phyloP scores from a whole-genome alignment of 345 rosid species.

The Eucalyptus tenuipes region DNA sequence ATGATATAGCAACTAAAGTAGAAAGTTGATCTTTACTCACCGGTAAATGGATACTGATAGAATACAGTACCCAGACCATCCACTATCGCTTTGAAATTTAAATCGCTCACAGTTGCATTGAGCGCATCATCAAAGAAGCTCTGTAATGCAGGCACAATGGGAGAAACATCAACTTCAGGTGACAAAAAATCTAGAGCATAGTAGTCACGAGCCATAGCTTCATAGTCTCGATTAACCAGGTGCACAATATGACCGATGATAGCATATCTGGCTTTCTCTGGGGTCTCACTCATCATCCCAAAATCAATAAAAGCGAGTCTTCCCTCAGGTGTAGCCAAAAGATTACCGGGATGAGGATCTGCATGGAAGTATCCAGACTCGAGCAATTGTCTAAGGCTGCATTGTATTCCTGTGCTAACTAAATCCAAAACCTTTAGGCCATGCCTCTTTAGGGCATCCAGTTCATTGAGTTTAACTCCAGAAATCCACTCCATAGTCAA shows the following conservation, averaged over 20 bases:
- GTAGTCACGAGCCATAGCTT: slow-evolving; percentile 97
- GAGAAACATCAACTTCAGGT: slow-evolving; percentile 85
- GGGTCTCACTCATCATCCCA: slow-evolving; percentile 99
- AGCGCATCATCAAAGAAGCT: slow-evolving; percentile 93
- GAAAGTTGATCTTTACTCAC: slow-evolving; percentile 13
- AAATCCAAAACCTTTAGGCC: slow-evolving; percentile 90
- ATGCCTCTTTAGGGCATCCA: slow-evolving; percentile 73
- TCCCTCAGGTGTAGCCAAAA: slow-evolving; percentile 93
- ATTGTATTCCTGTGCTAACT: slow-evolving; percentile 84
- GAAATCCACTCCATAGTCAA: slow-evolving; percentile 98
- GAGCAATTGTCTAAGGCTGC: slow-evolving; percentile 86
- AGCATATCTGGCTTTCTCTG: slow-evolving; percentile 93
- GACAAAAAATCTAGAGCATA: slow-evolving; percentile 78
- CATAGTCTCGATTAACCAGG: slow-evolving; percentile 93
- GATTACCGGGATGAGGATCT: slow-evolving; percentile 99
- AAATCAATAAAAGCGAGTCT: slow-evolving; percentile 96
- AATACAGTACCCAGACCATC: slow-evolving; percentile 91
- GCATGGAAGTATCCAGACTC: slow-evolving; percentile 97
- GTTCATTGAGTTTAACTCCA: slow-evolving; percentile 80
- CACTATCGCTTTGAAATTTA: slow-evolving; percentile 84
- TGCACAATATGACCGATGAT: slow-evolving; percentile 82
- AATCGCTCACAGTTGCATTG: slow-evolving; percentile 82
- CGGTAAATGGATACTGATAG: slow-evolving; percentile 82
- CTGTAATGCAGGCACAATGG: slow-evolving; percentile 80
- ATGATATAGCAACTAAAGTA: background rate